Evolutionary conservation across 2,329 filamentous ascomycete genomes (phyloP).

Genomic region (Mariannaea elegans): DNA sequence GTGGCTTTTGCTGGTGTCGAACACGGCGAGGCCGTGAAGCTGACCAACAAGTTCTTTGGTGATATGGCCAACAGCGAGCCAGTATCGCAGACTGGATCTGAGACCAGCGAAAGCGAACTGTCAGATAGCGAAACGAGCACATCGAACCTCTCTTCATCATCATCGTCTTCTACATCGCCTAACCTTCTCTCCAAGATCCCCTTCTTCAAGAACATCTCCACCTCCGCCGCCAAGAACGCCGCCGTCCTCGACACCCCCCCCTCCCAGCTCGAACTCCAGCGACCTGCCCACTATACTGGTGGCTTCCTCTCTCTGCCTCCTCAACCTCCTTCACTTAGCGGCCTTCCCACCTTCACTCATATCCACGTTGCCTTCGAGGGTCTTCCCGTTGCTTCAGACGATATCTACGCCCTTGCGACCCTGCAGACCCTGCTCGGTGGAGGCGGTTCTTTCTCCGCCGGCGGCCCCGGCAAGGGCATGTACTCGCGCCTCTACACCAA

Average conservation of each 20-base stretch:
- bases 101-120: conserved; percentile 58
- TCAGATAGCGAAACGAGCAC: conserved; percentile 48
- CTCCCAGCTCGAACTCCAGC: conserved; percentile 64
- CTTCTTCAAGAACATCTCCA: conserved; percentile 89
- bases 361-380: conserved; percentile 97
- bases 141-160: conserved; percentile 44
- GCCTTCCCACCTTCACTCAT: conserved; percentile 80
- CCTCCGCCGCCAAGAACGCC: conserved; percentile 71
- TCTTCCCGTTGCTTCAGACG: conserved; percentile 85
- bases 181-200: conserved; percentile 83
- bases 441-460: conserved; percentile 95
- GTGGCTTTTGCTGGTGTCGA: conserved; percentile 93
- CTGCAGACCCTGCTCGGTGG: conserved; percentile 95
- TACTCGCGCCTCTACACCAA: conserved; percentile 98
- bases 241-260: conserved; percentile 59
- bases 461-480: conserved; percentile 98
- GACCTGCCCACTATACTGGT: conserved; percentile 86
- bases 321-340: conserved; percentile 80
- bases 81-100: conserved; percentile 65
- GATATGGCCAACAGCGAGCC: conserved; percentile 73
- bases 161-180: conserved; percentile 56
- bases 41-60: conserved; percentile 89
- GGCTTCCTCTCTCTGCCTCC: conserved; percentile 88
- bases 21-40: conserved; percentile 79
- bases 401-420: conserved; percentile 96